Evolutionary conservation across 345 rosid species (phyloP).

Genomic region (Populus alba): DNA sequence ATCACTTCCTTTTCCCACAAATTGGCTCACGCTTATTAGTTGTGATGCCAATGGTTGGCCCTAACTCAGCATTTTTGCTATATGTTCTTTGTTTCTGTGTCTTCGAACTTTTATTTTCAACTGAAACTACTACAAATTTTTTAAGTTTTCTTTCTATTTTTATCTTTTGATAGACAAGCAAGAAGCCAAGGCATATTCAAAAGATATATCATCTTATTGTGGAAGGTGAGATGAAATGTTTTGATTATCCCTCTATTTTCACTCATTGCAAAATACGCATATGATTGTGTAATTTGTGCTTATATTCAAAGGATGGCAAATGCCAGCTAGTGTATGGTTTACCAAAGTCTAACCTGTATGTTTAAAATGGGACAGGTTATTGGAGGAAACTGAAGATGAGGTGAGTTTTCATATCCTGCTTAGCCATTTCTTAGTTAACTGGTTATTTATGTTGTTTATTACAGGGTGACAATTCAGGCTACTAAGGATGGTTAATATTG

Average conservation of each 20-base stretch:
- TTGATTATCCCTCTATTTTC: not conserved
- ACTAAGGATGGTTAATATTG: conserved; percentile 13
- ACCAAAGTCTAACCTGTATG: conserved; percentile 5
- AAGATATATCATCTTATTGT: conserved; percentile 83
- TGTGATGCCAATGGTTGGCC: conserved; percentile 1
- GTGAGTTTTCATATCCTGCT: conserved; percentile 34
- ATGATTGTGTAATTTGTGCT: not conserved
- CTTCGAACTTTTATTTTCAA: not conserved
- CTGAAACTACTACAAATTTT: not conserved
- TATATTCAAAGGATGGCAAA: not conserved
- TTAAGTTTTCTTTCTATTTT: conserved; percentile 4
- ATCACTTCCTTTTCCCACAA: not conserved
- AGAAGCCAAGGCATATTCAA: conserved; percentile 86
- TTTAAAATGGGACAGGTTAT: conserved; percentile 48
- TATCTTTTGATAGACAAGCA: conserved; percentile 58
- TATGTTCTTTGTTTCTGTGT: not conserved
- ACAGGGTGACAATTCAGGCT: not conserved
- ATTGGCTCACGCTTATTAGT: not conserved
- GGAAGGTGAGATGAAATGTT: conserved; percentile 60
- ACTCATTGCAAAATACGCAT: not conserved
- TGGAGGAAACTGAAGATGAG: conserved; percentile 94
- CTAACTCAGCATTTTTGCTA: conserved; percentile 13
- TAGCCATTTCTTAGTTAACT: conserved; percentile 9
- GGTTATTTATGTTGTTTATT: not conserved
- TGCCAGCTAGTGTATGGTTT: not conserved